Percentiles rank a stretch among this genome's conserved stretches.
phyloP scores from a whole-genome alignment of 1,284 basidiomycete genomes.

The Entoloma clypeatum region DNA sequence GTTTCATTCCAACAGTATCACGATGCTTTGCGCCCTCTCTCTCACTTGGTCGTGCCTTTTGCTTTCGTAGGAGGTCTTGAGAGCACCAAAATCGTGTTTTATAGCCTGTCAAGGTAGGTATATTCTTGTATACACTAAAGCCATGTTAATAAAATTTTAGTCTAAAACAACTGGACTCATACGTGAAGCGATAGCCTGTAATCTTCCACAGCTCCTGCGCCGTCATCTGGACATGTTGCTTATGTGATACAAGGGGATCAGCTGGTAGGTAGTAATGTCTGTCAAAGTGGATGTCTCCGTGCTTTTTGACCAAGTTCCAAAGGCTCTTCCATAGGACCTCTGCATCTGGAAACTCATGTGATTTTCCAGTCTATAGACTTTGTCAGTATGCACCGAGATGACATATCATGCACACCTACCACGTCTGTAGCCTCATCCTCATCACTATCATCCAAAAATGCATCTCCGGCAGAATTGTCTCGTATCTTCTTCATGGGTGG shows the following conservation, averaged over 20 bases:
- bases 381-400: neutral
- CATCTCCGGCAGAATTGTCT: neutral
- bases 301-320: neutral
- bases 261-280: constrained; percentile 6
- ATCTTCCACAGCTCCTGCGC: constrained; percentile 13
- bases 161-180: constrained; percentile 3
- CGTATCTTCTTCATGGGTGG: neutral
- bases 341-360: neutral
- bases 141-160: neutral
- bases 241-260: constrained; percentile 9
- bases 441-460: neutral
- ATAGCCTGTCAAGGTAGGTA: neutral
- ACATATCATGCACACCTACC: too few species aligned
- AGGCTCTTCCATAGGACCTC: neutral
- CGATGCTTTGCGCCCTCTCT: constrained; percentile 8
- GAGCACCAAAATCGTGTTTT: too few species aligned
- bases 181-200: constrained; percentile 16
- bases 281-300: constrained; percentile 4
- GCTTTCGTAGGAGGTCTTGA: too few species aligned
- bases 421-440: too few species aligned
- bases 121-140: neutral
- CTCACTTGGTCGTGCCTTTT: neutral
- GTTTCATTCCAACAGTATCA: constrained; percentile 24
- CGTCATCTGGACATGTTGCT: constrained; percentile 10
- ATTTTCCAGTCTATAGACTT: neutral